Base-by-base conservation (phyloP, 768 basidiomycete genomes). In the Sarcodon aspratus region DNA sequence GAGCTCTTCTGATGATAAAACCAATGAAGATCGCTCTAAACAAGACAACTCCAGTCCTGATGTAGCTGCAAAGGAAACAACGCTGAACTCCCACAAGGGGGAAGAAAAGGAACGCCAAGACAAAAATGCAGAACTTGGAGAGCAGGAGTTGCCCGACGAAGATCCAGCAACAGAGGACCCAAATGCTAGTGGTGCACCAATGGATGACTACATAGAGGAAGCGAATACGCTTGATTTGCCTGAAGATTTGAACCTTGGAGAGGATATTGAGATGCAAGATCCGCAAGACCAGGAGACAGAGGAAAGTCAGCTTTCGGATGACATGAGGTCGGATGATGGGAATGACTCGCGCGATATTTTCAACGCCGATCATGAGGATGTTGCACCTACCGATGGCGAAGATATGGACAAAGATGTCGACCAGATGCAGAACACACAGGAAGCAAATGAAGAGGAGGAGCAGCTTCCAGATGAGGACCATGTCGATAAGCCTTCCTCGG, bases 181-280 rank as follows among this genome's bases (percentile, higher is more conserved):
- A 10, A 55, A 54, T 10, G 67, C 65, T 4, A 62, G 55, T 43
- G 86, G 82, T 10, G 76, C 78, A 7, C 79, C 84, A 9, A 73
- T 92, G 66, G 83, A 94, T 49, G 78, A 91, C 15, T 71, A 80
- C 51, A 65, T 91, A 42, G 82, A 75, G 18, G 88, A 96, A 52
- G 83, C 83, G 3, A 74, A 95, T 46, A 82, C 80, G 5, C 74
- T 98, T 40, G 86, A 98, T 57, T 73, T 98, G 9, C 95, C 95
- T 0, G 94, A 97, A 33, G 81, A 91, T 53, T 71, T 95, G 66
- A 69, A 90, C 47, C 62, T 94, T 10, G 75, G 52, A 44, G 56
- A 60, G 5, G 61, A 61, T 32, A 50, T 54, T n/a, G 58, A 61
- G 6, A 55, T 60, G 44, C 54, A 53, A 7, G 55, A 57, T 4